phyloP scores from a whole-genome alignment of 768 basidiomycete genomes.

The Russula compacta region DNA sequence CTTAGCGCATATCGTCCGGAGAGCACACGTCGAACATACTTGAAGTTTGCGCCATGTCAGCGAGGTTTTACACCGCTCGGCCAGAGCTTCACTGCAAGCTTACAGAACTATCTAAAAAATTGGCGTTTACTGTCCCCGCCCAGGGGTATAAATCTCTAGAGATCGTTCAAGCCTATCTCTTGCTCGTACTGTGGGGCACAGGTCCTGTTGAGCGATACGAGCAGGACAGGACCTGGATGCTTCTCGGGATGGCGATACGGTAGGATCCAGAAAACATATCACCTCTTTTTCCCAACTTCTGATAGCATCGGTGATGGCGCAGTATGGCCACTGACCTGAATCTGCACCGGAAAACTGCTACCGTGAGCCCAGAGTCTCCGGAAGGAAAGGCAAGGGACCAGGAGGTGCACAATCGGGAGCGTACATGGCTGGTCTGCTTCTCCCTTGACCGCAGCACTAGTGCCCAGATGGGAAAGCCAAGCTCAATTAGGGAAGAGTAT shows the following conservation, averaged over 20 bases:
- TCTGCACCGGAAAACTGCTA: conserved; percentile 76
- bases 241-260: conserved; percentile 82
- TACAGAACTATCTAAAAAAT: conserved; percentile 73
- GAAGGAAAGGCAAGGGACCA: conserved; percentile 71
- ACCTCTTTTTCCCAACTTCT: neutral
- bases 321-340: conserved; percentile 97
- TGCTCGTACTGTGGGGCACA: conserved; percentile 84
- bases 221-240: conserved; percentile 89
- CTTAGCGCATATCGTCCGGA: neutral
- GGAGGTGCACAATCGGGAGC: conserved; percentile 89
- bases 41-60: conserved; percentile 88
- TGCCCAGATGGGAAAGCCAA: conserved; percentile 96
- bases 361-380: conserved; percentile 53
- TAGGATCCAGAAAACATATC: conserved; percentile 27
- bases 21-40: neutral
- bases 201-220: conserved; percentile 96
- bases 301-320: neutral
- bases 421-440: conserved; percentile 89
- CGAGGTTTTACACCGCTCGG: conserved; percentile 77
- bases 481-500: conserved; percentile 87
- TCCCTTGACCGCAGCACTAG: conserved; percentile 82
- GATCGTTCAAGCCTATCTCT: conserved; percentile 89
- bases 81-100: conserved; percentile 76
- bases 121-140: conserved; percentile 82
- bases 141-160: conserved; percentile 88